Evolutionary conservation across 495 filamentous ascomycete genomes (phyloP).

Genomic region (Neurospora sublineolata): DNA sequence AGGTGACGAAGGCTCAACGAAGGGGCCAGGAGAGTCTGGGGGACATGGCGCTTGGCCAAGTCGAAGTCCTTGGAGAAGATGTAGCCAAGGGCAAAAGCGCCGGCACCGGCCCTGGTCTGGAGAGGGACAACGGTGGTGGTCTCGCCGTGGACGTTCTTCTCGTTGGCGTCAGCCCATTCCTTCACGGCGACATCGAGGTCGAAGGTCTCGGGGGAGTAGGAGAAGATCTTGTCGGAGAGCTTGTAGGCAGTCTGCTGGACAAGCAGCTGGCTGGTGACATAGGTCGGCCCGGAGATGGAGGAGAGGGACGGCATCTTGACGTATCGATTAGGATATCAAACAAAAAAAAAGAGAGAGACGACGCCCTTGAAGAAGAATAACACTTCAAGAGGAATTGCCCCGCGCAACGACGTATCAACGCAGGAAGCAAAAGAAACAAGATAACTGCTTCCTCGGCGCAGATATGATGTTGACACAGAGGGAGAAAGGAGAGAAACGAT

Average conservation of each 20-base stretch:
- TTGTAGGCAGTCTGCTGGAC: conserved; percentile 93
- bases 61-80: conserved; percentile 95
- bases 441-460: neutral
- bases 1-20: conserved; percentile 71
- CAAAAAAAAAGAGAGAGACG: neutral
- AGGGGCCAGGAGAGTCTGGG: conserved; percentile 79
- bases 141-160: conserved; percentile 72
- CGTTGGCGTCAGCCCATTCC: conserved; percentile 54
- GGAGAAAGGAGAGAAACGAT: neutral
- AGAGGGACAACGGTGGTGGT: conserved; percentile 64
- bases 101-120: conserved; percentile 82
- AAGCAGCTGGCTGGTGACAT: conserved; percentile 79
- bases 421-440: conserved; percentile 2
- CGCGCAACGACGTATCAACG: conserved; percentile 13
- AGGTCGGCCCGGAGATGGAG: conserved; percentile 76
- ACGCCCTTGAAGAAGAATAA: conserved; percentile 5
- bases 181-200: conserved; percentile 73
- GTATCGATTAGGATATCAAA: neutral
- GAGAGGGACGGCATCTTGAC: conserved; percentile 33
- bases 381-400: conserved; percentile 10
- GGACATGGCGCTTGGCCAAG: conserved; percentile 76
- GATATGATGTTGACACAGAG: neutral
- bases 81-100: conserved; percentile 86
- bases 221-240: conserved; percentile 90
- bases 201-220: conserved; percentile 88